Percentiles rank a stretch among this genome's conserved stretches.
phyloP scores from a whole-genome alignment of 2,329 filamentous ascomycete genomes.

The Fusarium anguioides region DNA sequence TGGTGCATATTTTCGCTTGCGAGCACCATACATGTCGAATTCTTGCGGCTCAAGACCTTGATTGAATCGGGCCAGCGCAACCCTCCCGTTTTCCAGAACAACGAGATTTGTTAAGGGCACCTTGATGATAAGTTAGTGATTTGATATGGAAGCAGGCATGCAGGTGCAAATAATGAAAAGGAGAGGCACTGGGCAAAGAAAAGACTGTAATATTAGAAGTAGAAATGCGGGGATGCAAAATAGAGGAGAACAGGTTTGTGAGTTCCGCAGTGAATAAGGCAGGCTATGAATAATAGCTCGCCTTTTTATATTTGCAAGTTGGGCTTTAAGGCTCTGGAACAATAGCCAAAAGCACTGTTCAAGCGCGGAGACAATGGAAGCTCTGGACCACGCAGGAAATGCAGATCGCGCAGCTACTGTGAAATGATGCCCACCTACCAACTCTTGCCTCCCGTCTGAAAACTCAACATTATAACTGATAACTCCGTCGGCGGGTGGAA shows the following conservation, averaged over 20 bases:
- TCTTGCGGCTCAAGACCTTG: conserved; percentile 21
- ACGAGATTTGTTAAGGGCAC: conserved; percentile 48
- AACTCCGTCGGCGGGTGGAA: conserved; percentile 41
- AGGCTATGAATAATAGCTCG: conserved; percentile 8
- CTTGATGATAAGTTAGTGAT: conserved; percentile 44
- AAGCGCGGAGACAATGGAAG: background rate
- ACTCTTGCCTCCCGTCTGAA: conserved; percentile 57
- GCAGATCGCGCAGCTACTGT: background rate
- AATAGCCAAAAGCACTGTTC: conserved; percentile 1
- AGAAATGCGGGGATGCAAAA: conserved; percentile 18
- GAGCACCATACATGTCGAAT: conserved; percentile 25
- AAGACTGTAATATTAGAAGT: conserved; percentile 6
- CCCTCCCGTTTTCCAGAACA: conserved; percentile 48
- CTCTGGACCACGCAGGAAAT: background rate
- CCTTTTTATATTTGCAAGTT: background rate
- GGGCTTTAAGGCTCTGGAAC: background rate
- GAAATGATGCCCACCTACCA: conserved; percentile 52
- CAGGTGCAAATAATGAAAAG: background rate
- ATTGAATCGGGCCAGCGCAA: conserved; percentile 43
- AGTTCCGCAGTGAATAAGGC: conserved; percentile 38
- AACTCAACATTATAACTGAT: conserved; percentile 56
- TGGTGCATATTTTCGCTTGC: conserved; percentile 49
- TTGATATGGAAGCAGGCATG: background rate
- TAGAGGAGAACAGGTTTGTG: conserved; percentile 23
- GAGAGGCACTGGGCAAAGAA: background rate